Evolutionary conservation across 371 early-diverging fungal species (phyloP), one percentile per base, ranked within the genome.

Genomic region (Mortierella sp.): DNA sequence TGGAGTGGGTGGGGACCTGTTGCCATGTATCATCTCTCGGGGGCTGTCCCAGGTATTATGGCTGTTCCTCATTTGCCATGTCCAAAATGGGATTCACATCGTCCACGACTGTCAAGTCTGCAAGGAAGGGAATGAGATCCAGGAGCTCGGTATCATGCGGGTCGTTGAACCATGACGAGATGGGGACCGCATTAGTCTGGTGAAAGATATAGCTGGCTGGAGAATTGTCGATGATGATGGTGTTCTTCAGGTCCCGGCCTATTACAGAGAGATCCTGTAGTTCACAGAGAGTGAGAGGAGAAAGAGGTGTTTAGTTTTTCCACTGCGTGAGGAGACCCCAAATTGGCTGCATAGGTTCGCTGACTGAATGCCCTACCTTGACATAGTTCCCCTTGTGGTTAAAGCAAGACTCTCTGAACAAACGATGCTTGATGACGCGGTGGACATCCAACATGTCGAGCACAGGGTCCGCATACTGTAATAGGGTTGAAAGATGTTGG

Each of bases 141-240:
- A 91, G 82, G 65, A 98, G 83, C 82, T 96, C 98, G 29, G 95
- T 93, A 76, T 97, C 98, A 77, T 95, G 94, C 22, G 91, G 92
- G 79, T 98, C 97, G 69, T 94, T 94, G 78, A 96, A 95, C 98
- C 98, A 98, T 17, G 91, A 89, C n/a, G 94, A 92, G 49, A 98
- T 95, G 22, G 97, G 96, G 10, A 98, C 93, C 24, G 97, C 98
- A 80, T 98, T 98, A 43, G 90, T 85, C 31, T 92, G 95, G 67
- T 97, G 98, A 79, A 97, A 95, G 34, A 94, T 88, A 79, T 96
- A 97, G 70, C 93, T 93, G 28, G 96, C 91, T 17, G 97, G 97
- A 29, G 96, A 95, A 79, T 95, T 94, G 81, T 95, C 95, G 47
- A 96, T 85, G 57, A 94, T 94, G 37, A 94, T 88, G 6, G 91